phyloP scores from a whole-genome alignment of 306 rosid genomes.

The Cicer bijugum region DNA sequence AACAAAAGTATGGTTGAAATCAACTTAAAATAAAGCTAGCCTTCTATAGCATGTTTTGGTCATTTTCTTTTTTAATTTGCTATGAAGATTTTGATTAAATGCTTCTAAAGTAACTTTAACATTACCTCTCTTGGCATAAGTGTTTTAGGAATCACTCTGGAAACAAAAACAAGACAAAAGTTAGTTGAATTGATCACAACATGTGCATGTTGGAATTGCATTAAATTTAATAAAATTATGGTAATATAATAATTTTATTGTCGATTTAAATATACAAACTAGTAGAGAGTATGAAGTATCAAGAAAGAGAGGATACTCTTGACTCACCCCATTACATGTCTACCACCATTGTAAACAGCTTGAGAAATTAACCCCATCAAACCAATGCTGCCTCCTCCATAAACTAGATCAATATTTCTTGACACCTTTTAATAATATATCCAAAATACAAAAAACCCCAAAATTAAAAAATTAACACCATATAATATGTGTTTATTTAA shows the following conservation, averaged over 20 bases:
- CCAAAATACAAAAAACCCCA: slow-evolving; percentile 15
- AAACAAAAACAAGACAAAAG: slow-evolving; percentile 55
- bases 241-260: background rate
- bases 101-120: slow-evolving; percentile 41
- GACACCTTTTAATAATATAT: slow-evolving; percentile 62
- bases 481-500: background rate
- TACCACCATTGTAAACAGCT: slow-evolving; percentile 87
- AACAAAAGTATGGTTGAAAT: slow-evolving; percentile 67
- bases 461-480: background rate
- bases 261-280: background rate
- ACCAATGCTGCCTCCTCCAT: slow-evolving; percentile 98
- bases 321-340: slow-evolving; percentile 94
- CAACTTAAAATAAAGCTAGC: slow-evolving; percentile 45
- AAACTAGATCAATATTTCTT: slow-evolving; percentile 89
- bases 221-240: background rate
- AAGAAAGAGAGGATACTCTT: slow-evolving; percentile 15
- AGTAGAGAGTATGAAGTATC: background rate
- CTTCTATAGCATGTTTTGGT: slow-evolving; percentile 37
- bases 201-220: background rate
- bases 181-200: slow-evolving; percentile 33
- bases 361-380: slow-evolving; percentile 96
- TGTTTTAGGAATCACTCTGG: slow-evolving; percentile 94
- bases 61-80: slow-evolving; percentile 49
- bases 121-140: slow-evolving; percentile 98
- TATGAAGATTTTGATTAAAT: slow-evolving; percentile 39